phyloP scores from a whole-genome alignment of 2,329 filamentous ascomycete genomes.

The Cercospora beticola region DNA sequence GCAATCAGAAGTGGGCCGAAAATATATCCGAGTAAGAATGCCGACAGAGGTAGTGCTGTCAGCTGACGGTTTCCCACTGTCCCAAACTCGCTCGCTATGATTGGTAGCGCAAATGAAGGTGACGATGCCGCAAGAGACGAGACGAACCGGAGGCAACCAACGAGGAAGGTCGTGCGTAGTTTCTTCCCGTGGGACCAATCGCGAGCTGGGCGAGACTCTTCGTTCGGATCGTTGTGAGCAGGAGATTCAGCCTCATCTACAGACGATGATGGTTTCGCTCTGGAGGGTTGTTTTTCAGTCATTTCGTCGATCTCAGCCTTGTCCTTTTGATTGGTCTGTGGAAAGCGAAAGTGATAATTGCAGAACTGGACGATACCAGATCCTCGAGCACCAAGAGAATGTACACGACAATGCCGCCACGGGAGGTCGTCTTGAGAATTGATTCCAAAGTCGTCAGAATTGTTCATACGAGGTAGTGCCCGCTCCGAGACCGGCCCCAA shows the following conservation, averaged over 20 bases:
- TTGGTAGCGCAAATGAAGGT: slow-evolving; percentile 33
- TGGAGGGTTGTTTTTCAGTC: too few relatives aligned
- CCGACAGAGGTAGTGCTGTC: slow-evolving; percentile 45
- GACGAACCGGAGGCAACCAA: slow-evolving; percentile 50
- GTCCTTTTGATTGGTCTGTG: too few relatives aligned
- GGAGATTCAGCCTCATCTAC: background rate
- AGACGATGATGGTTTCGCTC: too few relatives aligned
- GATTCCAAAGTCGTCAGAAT: too few relatives aligned
- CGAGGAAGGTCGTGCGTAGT: slow-evolving; percentile 21
- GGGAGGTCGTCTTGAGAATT: too few relatives aligned
- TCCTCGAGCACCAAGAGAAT: too few relatives aligned
- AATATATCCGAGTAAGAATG: slow-evolving; percentile 58
- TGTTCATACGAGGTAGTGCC: too few relatives aligned
- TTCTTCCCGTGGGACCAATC: background rate
- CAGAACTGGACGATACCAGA: too few relatives aligned
- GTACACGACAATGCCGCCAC: too few relatives aligned
- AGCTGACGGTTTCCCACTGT: slow-evolving; percentile 26
- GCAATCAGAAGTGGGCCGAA: slow-evolving; percentile 47
- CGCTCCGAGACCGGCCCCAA: too few relatives aligned
- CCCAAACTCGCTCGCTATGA: slow-evolving; percentile 32
- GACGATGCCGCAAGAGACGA: slow-evolving; percentile 46
- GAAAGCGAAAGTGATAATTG: too few relatives aligned
- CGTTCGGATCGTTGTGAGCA: background rate
- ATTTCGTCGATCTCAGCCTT: too few relatives aligned
- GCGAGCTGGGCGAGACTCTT: background rate